These are phyloP conservation scores for Filobasidium uniguttulatum DNA, from an alignment of 1,284 basidiomycete genomes.

Conservation along the genomic window DNA sequence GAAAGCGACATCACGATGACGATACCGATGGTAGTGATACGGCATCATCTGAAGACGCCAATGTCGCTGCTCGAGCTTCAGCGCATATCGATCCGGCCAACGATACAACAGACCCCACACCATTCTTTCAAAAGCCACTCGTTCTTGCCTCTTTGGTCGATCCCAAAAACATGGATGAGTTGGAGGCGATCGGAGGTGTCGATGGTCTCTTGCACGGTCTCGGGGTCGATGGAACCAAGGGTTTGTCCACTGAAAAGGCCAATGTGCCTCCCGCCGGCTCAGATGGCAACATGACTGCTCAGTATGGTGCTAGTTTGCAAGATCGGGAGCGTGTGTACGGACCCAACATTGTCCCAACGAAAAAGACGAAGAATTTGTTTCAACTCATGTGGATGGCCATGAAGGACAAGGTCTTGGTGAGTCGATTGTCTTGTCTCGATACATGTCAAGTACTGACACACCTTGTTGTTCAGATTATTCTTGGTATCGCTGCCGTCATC, in stretches of 20 bases:
- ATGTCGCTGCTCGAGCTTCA: not conserved
- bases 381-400: slow-evolving; percentile 85
- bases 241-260: slow-evolving; percentile 30
- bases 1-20: not conserved
- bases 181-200: slow-evolving; percentile 62
- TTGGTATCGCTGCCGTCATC: slow-evolving; percentile 80
- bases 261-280: slow-evolving; percentile 16
- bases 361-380: slow-evolving; percentile 64
- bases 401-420: slow-evolving; percentile 78
- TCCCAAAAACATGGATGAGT: slow-evolving; percentile 50
- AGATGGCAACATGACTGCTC: slow-evolving; percentile 31
- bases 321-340: slow-evolving; percentile 67
- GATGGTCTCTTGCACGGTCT: slow-evolving; percentile 56
- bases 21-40: not conserved
- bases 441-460: slow-evolving; percentile 10
- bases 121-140: slow-evolving; percentile 58
- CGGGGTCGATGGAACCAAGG: slow-evolving; percentile 52
- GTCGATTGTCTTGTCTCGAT: slow-evolving; percentile 34
- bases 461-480: slow-evolving; percentile 49
- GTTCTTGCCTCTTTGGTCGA: slow-evolving; percentile 76
- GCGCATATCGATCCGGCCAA: slow-evolving; percentile 39
- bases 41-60: too few species aligned
- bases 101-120: slow-evolving; percentile 51
- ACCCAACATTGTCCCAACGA: slow-evolving; percentile 62
- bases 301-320: slow-evolving; percentile 46